These are phyloP conservation scores for Bromus sterilis DNA, from an alignment of 176 grass and related monocot genomes.

Conservation along the genomic window DNA sequence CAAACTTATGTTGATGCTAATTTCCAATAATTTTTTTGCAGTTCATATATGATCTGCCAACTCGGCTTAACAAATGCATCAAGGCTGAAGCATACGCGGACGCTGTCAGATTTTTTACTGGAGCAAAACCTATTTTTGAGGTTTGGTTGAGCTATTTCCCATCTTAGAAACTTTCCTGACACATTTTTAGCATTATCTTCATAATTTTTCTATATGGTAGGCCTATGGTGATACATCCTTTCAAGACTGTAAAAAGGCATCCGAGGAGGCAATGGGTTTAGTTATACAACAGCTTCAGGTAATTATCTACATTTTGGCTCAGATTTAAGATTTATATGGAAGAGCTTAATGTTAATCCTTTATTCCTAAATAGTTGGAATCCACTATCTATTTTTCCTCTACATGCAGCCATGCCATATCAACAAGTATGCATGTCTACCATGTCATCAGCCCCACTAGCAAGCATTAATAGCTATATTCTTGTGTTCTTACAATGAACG, in stretches of 20 bases:
- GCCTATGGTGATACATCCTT: slow-evolving; percentile 96
- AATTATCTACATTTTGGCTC: slow-evolving; percentile 10
- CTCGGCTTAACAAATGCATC: slow-evolving; percentile 95
- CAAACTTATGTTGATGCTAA: slow-evolving; percentile 10
- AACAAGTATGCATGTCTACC: background rate
- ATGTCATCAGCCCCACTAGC: background rate
- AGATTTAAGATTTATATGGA: background rate
- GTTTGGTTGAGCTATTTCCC: slow-evolving; percentile 36
- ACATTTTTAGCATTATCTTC: slow-evolving; percentile 11
- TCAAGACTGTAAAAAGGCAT: slow-evolving; percentile 96
- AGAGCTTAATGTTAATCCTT: background rate
- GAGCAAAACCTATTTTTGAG: slow-evolving; percentile 97
- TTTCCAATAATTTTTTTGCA: slow-evolving; percentile 23
- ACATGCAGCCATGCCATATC: background rate
- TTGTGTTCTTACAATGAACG: background rate
- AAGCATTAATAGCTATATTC: background rate
- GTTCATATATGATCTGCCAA: slow-evolving; percentile 99
- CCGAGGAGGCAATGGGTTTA: slow-evolving; percentile 88
- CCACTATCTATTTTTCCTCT: background rate
- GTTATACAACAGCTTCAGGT: slow-evolving; percentile 91
- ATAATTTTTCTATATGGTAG: slow-evolving; percentile 39
- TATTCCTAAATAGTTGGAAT: background rate
- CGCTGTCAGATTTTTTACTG: slow-evolving; percentile 94
- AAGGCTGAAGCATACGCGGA: slow-evolving; percentile 90
- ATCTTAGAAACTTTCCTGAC: background rate